phyloP scores from a whole-genome alignment of 2,329 filamentous ascomycete species.

The Colletotrichum sp. region DNA sequence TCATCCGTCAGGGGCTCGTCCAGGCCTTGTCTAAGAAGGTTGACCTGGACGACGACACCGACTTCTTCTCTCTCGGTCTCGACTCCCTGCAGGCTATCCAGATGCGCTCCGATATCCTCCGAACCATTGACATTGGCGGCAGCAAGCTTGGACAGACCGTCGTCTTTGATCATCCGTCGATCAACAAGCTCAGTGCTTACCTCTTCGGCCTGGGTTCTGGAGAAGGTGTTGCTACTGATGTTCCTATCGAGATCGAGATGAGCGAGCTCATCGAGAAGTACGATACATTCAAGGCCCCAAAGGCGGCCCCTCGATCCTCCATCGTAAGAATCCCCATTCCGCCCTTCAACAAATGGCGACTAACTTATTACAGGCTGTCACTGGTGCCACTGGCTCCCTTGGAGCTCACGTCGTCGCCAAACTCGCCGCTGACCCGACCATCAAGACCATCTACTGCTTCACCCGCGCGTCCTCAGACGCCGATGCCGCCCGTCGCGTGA shows the following conservation, averaged over 20 bases:
- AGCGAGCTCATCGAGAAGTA: constrained; percentile 27
- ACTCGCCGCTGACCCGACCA: constrained; percentile 61
- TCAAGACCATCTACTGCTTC: constrained; percentile 58
- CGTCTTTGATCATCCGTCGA: constrained; percentile 61
- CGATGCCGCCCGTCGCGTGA: constrained; percentile 26
- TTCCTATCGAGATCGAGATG: constrained; percentile 33
- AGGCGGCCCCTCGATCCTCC: background rate
- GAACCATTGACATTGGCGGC: constrained; percentile 52
- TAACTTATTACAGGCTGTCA: constrained; percentile 48
- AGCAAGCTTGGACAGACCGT: constrained; percentile 58
- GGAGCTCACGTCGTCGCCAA: constrained; percentile 65
- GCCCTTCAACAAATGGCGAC: background rate
- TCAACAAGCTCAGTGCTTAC: constrained; percentile 48
- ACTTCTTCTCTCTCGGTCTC: constrained; percentile 64
- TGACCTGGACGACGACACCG: constrained; percentile 43
- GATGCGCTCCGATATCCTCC: constrained; percentile 56
- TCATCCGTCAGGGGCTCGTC: constrained; percentile 35
- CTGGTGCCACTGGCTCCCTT: constrained; percentile 69
- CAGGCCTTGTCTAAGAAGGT: constrained; percentile 29
- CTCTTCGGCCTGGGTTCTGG: constrained; percentile 48
- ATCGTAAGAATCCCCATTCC: background rate
- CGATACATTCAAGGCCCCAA: background rate
- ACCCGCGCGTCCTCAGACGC: constrained; percentile 45
- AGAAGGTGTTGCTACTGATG: constrained; percentile 28
- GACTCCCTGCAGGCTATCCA: constrained; percentile 65